Conservation (phyloP, 257 asterid species). For the Salvia rosmarinus region DNA sequence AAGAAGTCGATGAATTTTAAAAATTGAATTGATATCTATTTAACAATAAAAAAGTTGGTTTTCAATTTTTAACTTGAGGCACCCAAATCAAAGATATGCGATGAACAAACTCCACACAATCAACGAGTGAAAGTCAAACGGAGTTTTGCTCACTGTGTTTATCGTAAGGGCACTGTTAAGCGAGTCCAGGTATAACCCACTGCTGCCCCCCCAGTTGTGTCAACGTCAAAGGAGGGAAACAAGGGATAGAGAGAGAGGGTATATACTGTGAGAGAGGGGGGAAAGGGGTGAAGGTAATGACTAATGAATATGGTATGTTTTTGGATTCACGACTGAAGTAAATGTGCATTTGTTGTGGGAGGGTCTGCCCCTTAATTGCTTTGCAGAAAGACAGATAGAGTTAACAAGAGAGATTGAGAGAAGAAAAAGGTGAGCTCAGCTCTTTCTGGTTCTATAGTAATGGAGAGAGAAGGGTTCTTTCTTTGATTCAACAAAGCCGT, state of each 20-base stretch:
- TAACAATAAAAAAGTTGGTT: no score
- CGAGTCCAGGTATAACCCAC: constrained; percentile 40
- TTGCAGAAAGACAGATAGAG: constrained; percentile 32
- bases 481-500: constrained; percentile 36
- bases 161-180: constrained; percentile 16
- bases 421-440: constrained; percentile 32
- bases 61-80: no score
- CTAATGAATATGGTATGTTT: constrained; percentile 48
- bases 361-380: constrained; percentile 51
- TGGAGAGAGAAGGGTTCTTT: constrained; percentile 34
- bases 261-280: background rate
- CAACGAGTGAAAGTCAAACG: constrained; percentile 64
- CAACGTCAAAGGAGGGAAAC: constrained; percentile 43
- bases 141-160: constrained; percentile 33
- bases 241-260: constrained; percentile 34
- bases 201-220: no score
- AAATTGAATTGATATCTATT: no score
- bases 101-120: constrained; percentile 12
- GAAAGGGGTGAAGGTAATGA: constrained; percentile 47
- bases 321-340: constrained; percentile 61
- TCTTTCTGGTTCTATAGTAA: constrained; percentile 43
- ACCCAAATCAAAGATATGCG: constrained; percentile 8
- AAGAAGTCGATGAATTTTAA: no score
- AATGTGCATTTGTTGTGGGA: constrained; percentile 68
- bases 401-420: constrained; percentile 18